A percentile compares a stretch with the other conserved stretches of the same genome.
Evolutionary conservation across 1,139 yeast genomes (phyloP).

Genomic region (Pichia sorboxylosa): DNA sequence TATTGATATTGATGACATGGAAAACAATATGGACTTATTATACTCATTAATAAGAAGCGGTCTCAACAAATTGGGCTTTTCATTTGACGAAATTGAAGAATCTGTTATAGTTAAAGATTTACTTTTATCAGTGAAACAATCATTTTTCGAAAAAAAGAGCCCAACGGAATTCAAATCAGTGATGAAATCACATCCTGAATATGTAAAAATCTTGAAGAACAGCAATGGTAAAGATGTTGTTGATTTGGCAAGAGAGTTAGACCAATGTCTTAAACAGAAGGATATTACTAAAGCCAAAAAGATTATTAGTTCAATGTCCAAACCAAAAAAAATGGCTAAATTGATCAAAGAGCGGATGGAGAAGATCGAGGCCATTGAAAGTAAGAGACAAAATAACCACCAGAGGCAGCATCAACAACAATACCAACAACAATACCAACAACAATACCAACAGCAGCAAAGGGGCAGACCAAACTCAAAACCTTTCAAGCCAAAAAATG

Average conservation of each 20-base stretch:
- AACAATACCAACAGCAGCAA: conserved; percentile 39
- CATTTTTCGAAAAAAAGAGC: conserved; percentile 9
- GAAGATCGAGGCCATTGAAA: conserved; percentile 21
- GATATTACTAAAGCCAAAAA: conserved; percentile 14
- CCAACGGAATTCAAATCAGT: conserved; percentile 3
- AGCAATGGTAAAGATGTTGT: conserved; percentile 12
- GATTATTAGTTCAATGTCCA: conserved; percentile 10
- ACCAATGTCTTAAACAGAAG: conserved; percentile 13
- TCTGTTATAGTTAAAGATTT: conserved; percentile 16
- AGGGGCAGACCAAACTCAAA: conserved; percentile 35
- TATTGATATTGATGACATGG: conserved; percentile 4
- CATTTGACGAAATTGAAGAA: conserved; percentile 11
- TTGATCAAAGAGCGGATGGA: conserved; percentile 5
- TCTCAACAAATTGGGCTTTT: conserved; percentile 12
- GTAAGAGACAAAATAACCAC: conserved; percentile 32
- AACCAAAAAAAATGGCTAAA: conserved; percentile 14
- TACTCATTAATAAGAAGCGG: neutral
- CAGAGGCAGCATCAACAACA: conserved; percentile 39
- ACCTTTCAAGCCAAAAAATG: conserved; percentile 35
- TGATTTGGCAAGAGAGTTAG: conserved; percentile 16
- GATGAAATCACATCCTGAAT: conserved; percentile 3
- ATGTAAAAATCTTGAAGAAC: conserved; percentile 2
- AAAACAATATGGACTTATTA: conserved; percentile 19
- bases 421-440: conserved; percentile 33
- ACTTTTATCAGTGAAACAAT: conserved; percentile 15